phyloP scores from a whole-genome alignment of 225 moss, liverwort and hornwort genomes.

The Sphagnum contortum region DNA sequence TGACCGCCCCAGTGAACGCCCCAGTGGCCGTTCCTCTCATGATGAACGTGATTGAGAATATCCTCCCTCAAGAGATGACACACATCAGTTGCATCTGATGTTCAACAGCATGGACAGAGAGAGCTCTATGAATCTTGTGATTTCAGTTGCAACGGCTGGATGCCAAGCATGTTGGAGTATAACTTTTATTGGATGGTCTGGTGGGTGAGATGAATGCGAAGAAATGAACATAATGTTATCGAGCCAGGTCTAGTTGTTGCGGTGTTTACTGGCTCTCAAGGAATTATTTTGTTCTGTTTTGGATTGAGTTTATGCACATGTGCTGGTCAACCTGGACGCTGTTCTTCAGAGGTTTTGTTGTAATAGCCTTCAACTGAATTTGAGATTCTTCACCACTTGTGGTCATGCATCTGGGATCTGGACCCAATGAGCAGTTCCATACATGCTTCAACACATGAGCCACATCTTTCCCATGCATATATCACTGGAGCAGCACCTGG shows the following conservation, averaged over 20 bases:
- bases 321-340: constrained; percentile 42
- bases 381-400: constrained; percentile 44
- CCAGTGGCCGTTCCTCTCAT: constrained; percentile 53
- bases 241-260: constrained; percentile 37
- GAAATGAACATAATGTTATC: constrained; percentile 2
- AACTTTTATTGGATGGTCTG: constrained; percentile 41
- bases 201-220: constrained; percentile 12
- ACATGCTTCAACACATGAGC: constrained; percentile 24
- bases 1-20: constrained; percentile 63
- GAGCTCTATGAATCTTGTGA: neutral
- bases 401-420: constrained; percentile 50
- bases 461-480: constrained; percentile 19
- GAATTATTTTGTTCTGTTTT: constrained; percentile 33
- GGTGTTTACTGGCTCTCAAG: constrained; percentile 29
- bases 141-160: constrained; percentile 11
- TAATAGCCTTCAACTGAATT: constrained; percentile 49
- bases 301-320: constrained; percentile 21
- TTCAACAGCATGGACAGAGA: neutral
- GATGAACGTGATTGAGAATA: constrained; percentile 82
- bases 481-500: constrained; percentile 31
- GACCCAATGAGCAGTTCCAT: constrained; percentile 15
- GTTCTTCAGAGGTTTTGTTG: constrained; percentile 60
- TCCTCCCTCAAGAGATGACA: neutral
- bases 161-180: constrained; percentile 21
- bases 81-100: constrained; percentile 7